These are phyloP conservation scores for Aspergillus niger DNA, from an alignment of 2,329 filamentous ascomycete species.

Conservation along the genomic window DNA sequence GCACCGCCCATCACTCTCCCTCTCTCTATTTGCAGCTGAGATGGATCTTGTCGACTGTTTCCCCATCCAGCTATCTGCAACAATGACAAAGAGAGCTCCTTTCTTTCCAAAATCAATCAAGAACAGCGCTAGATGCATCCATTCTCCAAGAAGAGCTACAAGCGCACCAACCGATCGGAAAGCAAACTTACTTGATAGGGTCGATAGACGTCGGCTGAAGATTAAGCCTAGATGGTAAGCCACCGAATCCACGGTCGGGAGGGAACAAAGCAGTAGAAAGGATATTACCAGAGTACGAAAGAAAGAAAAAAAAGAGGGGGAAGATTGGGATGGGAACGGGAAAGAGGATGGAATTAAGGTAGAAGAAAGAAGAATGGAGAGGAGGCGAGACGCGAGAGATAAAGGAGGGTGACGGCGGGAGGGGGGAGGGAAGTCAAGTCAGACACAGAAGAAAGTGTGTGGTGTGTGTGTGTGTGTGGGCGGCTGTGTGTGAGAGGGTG, in stretches of 20 bases:
- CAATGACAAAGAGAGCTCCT: not conserved
- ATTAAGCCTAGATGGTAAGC: constrained; percentile 27
- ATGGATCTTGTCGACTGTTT: not conserved
- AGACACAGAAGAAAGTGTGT: not conserved
- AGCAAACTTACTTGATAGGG: constrained; percentile 48
- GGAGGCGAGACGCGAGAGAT: constrained; percentile 4
- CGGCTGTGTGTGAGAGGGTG: not conserved
- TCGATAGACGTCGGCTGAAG: constrained; percentile 50
- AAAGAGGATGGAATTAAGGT: constrained; percentile 5
- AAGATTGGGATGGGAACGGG: constrained; percentile 5
- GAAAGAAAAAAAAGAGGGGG: constrained; percentile 12
- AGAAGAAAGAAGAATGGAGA: constrained; percentile 12
- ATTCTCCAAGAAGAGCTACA: not conserved
- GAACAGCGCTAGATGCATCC: not conserved
- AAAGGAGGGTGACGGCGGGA: constrained; percentile 7
- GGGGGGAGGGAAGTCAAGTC: not conserved
- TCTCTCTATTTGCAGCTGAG: not conserved
- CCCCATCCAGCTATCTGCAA: not conserved
- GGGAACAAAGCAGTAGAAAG: constrained; percentile 17
- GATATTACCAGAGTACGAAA: constrained; percentile 9
- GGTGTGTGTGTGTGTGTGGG: not conserved
- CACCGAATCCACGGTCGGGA: constrained; percentile 15
- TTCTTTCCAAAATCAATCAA: not conserved
- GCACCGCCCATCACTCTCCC: not conserved
- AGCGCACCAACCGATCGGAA: constrained; percentile 11